Percentiles rank a stretch among this genome's conserved stretches.
phyloP scores from a whole-genome alignment of 2,329 filamentous ascomycete species.

The Diaporthe humulicola region DNA sequence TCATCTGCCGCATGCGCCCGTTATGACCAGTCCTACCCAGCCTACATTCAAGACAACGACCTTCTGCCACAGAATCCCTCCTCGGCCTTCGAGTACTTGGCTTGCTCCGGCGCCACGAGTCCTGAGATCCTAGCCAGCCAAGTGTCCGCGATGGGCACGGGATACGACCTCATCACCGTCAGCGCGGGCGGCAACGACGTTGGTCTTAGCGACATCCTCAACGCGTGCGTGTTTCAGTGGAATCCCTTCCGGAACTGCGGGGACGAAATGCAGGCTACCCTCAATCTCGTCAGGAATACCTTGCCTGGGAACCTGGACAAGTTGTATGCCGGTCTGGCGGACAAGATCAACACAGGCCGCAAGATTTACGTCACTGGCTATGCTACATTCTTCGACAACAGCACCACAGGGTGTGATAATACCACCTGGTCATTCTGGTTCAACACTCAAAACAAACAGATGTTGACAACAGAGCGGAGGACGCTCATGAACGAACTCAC shows the following conservation, averaged over 20 bases:
- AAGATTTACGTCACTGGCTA: slow-evolving; percentile 25
- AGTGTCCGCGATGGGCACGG: background rate
- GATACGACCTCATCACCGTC: slow-evolving; percentile 16
- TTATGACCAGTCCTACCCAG: slow-evolving; percentile 21
- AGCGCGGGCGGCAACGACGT: slow-evolving; percentile 10
- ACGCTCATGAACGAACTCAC: slow-evolving; percentile 18
- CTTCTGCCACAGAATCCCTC: slow-evolving; percentile 7
- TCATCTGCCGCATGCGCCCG: background rate
- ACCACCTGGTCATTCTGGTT: slow-evolving; percentile 20
- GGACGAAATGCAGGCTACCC: slow-evolving; percentile 2
- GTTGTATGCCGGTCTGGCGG: background rate
- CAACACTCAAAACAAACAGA: slow-evolving; percentile 8
- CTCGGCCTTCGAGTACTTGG: background rate
- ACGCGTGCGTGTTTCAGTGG: slow-evolving; percentile 16
- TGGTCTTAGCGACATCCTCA: slow-evolving; percentile 10
- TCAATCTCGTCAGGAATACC: background rate
- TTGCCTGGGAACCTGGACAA: slow-evolving; percentile 22
- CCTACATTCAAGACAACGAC: background rate
- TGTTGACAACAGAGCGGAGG: background rate
- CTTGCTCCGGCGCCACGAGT: slow-evolving; percentile 11
- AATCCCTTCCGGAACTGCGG: slow-evolving; percentile 13
- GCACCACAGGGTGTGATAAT: background rate
- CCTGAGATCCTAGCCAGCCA: slow-evolving; percentile 4
- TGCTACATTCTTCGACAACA: slow-evolving; percentile 23
- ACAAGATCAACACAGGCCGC: slow-evolving; percentile 20